Base-by-base conservation (phyloP, 1,139 yeast genomes). In the Diutina siamensis region DNA sequence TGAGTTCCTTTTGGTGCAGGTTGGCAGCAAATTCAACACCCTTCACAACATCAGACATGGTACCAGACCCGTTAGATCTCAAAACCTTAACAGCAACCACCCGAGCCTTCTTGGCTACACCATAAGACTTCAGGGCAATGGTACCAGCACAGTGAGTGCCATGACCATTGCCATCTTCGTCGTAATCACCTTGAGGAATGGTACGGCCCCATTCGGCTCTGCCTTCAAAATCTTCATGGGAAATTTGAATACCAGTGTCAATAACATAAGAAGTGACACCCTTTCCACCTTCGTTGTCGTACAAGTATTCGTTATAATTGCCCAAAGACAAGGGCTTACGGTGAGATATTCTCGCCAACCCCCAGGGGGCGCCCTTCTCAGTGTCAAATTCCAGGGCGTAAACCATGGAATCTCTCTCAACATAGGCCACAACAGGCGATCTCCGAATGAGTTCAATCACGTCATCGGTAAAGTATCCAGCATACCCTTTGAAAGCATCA, bases 121-220 rank as follows among this genome's bases (percentile, higher is more conserved):
- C 94, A 57, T 80, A 83, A 50, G 75, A 67, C 51, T 72, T 70
- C 20, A 92, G 81, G 35, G 80, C 94, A 58, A 83, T 81, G 45
- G 87, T 81, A 65, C 94, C 94, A 22, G 94, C 89, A 72, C 89
- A 83, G 61, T 84, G 94, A 48, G 94, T 83, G 51, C 94, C 94
- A 68, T 92, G 98, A 47, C 97, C 98, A 61, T 89, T 89, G 47
- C 94, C 95, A 63, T 92, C 97, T 46, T 68, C 61, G 58, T 89
- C 95, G 45, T 71, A 73, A 60, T 89, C 96, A 54, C 87, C 92
- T 44, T 65, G 59, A 47, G 97, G 96, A 53, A 92, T 74, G 44
- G 97, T 88, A 57, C 81, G 76, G 57, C 97, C 97, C 97, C 97
- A 89, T 44, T 57, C 60, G 51, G 97, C 98, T 65, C 98, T 83